Base-by-base conservation (phyloP, 495 filamentous ascomycete species). In the Daldinia bambusicola region DNA sequence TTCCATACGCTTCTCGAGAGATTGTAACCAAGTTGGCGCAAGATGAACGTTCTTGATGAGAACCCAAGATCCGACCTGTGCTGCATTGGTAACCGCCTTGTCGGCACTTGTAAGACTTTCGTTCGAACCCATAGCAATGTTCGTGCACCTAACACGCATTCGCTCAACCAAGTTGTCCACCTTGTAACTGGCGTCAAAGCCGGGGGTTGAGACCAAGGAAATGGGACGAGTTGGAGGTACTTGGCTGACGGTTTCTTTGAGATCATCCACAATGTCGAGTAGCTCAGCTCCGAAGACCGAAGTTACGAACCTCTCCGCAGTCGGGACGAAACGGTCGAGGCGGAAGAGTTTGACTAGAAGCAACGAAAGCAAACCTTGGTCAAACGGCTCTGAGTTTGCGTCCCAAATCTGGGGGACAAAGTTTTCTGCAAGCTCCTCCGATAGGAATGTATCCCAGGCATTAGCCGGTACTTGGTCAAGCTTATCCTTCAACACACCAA, bases 31-130 rank as follows among this genome's bases (percentile, higher is more conserved):
- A 34, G 90, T 90, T 2, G 94, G 94, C 32, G 95, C 94, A 63
- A 99, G 87, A 79, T 99, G 95, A 36, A 99, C 95, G 84, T 99
- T 99, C 88, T 99, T 99, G 84, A 99, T 88, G 5, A 98, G 85
- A 18, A 99, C 96, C 95, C 95, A 99, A 36, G 89, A 94, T 64
- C 95, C 95, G 3, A 91, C 91, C 57, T 94, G 92, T 6, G 96
- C 95, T 14, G 95, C 95, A 76, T 93, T 94, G 84, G 87, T 91
- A 76, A 99, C 93, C 22, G 95, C 95, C 79, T 97, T 96, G 82
- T 98, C 96, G 34, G 95, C 95, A 61, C 89, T 95, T 67, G 93
- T 89, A 13, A 94, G 83, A 76, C 93, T 92, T 82, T 99, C 95
- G 71, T 93, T 95, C 16, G 95, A 98, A 72, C 95, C 95, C 95